Evolutionary conservation across 257 asterid genomes (phyloP).

Genomic region (Solanum clarkiae): DNA sequence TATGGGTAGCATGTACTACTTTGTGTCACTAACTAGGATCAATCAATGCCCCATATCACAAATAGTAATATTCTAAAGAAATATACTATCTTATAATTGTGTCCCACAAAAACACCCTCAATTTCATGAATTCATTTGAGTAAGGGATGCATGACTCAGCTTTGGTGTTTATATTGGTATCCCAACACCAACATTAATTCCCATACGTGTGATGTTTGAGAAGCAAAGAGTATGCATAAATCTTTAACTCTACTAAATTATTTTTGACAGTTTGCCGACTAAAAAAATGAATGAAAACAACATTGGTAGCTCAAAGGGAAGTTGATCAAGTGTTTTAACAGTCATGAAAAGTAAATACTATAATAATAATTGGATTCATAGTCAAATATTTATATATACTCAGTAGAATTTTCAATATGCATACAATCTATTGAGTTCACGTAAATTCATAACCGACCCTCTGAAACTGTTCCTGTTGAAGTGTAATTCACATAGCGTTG

Average conservation of each 20-base stretch:
- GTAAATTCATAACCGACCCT: no score
- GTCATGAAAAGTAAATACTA: no score
- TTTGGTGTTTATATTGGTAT: neutral
- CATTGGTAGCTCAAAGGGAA: neutral
- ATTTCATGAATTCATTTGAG: neutral
- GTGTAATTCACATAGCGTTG: no score
- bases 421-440: no score
- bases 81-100: neutral
- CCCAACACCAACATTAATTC: no score
- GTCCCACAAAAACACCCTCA: neutral
- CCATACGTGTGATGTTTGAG: neutral
- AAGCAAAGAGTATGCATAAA: rapidly evolving
- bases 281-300: neutral
- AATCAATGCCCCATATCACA: neutral
- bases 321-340: neutral
- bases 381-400: no score
- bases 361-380: no score
- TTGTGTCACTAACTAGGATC: neutral
- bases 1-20: neutral
- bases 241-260: neutral
- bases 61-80: neutral
- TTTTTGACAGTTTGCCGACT: rapidly evolving
- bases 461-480: no score
- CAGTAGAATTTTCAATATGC: no score
- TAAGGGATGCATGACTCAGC: no score